phyloP scores from a whole-genome alignment of 1,284 basidiomycete genomes.

The Rhodofomes roseus region DNA sequence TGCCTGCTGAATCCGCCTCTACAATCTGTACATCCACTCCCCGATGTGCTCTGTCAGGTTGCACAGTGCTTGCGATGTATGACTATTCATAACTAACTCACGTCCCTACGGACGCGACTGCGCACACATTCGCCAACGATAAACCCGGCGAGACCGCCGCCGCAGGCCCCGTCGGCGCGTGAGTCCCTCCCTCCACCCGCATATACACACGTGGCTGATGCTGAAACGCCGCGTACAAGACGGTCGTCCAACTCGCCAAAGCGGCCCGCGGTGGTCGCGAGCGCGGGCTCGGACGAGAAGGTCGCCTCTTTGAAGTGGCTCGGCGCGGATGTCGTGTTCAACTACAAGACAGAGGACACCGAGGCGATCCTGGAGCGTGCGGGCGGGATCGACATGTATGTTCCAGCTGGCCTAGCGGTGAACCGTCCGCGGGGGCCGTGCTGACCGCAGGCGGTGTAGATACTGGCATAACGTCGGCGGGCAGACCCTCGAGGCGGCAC shows the following conservation, averaged over 20 bases:
- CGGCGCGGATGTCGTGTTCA: slow-evolving; percentile 70
- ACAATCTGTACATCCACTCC: too few species aligned
- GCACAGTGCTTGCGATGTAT: background rate
- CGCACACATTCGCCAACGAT: slow-evolving; percentile 6
- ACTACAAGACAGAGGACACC: slow-evolving; percentile 63
- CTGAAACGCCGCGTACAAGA: background rate
- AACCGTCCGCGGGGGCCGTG: too few species aligned
- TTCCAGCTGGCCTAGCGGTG: background rate
- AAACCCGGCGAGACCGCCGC: background rate
- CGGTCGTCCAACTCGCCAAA: slow-evolving; percentile 51
- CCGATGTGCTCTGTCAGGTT: too few species aligned
- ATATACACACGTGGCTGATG: too few species aligned
- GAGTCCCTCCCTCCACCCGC: too few species aligned
- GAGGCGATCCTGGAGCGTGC: slow-evolving; percentile 52
- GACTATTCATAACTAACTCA: too few species aligned
- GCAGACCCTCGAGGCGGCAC: slow-evolving; percentile 56
- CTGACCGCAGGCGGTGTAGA: slow-evolving; percentile 22
- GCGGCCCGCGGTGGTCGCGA: slow-evolving; percentile 67
- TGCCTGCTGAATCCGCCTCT: too few species aligned
- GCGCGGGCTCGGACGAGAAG: slow-evolving; percentile 71
- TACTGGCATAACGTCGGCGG: slow-evolving; percentile 65
- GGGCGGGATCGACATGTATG: slow-evolving; percentile 52
- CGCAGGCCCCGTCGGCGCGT: slow-evolving; percentile 16
- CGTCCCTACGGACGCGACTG: slow-evolving; percentile 22
- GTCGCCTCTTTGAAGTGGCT: slow-evolving; percentile 58